Evolutionary conservation across 2,329 filamentous ascomycete species (phyloP).

Genomic region (Xylariaceae sp.): DNA sequence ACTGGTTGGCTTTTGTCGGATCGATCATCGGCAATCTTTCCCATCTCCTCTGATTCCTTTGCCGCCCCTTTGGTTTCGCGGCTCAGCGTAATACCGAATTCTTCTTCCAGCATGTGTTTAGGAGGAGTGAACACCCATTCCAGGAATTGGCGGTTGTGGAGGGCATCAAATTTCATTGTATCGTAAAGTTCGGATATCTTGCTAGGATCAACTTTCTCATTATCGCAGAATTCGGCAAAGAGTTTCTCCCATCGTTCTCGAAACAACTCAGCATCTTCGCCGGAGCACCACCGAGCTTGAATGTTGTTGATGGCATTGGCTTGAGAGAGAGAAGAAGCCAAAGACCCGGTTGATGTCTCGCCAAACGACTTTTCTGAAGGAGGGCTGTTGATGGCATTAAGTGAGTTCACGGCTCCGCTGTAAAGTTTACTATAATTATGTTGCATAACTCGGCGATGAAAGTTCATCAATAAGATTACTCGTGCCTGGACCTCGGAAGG

Average conservation of each 20-base stretch:
- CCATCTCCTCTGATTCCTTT: slow-evolving; percentile 40
- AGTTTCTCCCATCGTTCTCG: slow-evolving; percentile 98
- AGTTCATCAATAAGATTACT: slow-evolving; percentile 96
- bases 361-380: slow-evolving; percentile 42
- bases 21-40: slow-evolving; percentile 37
- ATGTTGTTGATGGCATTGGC: slow-evolving; percentile 64
- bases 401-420: slow-evolving; percentile 60
- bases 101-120: slow-evolving; percentile 71
- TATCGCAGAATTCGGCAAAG: slow-evolving; percentile 92
- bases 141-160: slow-evolving; percentile 93
- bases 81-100: slow-evolving; percentile 44
- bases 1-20: slow-evolving; percentile 36
- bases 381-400: slow-evolving; percentile 53
- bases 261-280: slow-evolving; percentile 91
- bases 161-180: slow-evolving; percentile 98
- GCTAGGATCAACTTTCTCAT: slow-evolving; percentile 96
- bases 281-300: slow-evolving; percentile 91
- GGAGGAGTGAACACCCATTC: slow-evolving; percentile 97
- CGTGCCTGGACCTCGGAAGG: slow-evolving; percentile 88
- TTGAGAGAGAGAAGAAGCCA: slow-evolving; percentile 53
- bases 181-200: slow-evolving; percentile 98
- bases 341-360: slow-evolving; percentile 40
- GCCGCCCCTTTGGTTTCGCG: slow-evolving; percentile 37
- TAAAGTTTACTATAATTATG: slow-evolving; percentile 84
- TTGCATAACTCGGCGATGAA: slow-evolving; percentile 91